A percentile compares a stretch with the other conserved stretches of the same genome.
These are phyloP conservation scores for Dryas alaskensis DNA, from an alignment of 306 rosid species.

Conservation along the genomic window DNA sequence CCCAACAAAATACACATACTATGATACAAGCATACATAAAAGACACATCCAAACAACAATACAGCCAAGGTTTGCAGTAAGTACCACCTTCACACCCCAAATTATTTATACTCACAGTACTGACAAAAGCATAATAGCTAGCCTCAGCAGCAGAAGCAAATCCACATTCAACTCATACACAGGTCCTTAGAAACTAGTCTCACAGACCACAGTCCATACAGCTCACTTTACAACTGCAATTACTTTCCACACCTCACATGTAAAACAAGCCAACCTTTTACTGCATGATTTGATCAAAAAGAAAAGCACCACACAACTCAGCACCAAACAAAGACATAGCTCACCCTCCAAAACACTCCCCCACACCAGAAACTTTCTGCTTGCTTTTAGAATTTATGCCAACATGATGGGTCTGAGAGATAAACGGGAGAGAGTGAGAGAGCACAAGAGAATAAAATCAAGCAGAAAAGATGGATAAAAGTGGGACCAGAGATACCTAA, in stretches of 20 bases:
- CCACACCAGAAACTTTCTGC: conserved; percentile 49
- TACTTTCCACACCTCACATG: conserved; percentile 33
- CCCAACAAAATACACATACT: neutral
- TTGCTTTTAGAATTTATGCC: conserved; percentile 38
- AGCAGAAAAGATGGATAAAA: conserved; percentile 28
- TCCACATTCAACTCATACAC: conserved; percentile 20
- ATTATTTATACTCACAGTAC: conserved; percentile 44
- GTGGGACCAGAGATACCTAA: conserved; percentile 69
- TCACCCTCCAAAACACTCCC: conserved; percentile 39
- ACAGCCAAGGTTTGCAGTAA: neutral
- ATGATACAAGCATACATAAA: neutral
- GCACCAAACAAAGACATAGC: conserved; percentile 43
- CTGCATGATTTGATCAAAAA: conserved; percentile 29
- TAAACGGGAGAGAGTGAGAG: conserved; percentile 23
- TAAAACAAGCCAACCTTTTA: conserved; percentile 61
- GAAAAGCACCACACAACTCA: conserved; percentile 41
- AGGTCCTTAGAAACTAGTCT: conserved; percentile 3
- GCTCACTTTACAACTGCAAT: conserved; percentile 37
- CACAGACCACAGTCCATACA: conserved; percentile 16
- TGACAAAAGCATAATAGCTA: conserved; percentile 33
- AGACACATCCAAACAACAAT: neutral
- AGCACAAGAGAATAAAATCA: conserved; percentile 50
- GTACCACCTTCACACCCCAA: conserved; percentile 23
- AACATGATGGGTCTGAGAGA: conserved; percentile 42
- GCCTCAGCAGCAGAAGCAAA: conserved; percentile 25